These are phyloP conservation scores for Rhynchosporium agropyri DNA, from an alignment of 2,329 filamentous ascomycete genomes.

Conservation along the genomic window DNA sequence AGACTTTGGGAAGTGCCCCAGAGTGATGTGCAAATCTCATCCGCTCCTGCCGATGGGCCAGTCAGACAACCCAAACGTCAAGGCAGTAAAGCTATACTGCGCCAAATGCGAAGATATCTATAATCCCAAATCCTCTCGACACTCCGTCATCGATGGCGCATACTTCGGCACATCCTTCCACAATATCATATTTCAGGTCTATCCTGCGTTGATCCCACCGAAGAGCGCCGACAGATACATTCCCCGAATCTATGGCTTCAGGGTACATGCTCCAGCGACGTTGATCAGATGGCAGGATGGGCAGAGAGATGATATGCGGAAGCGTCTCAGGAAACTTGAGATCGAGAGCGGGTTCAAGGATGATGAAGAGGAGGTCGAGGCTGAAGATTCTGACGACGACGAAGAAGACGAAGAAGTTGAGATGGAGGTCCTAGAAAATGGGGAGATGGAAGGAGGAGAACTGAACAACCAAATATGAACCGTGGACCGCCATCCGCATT, in stretches of 20 bases:
- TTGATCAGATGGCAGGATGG: constrained; percentile 89
- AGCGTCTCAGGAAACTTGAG: constrained; percentile 68
- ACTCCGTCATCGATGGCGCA: constrained; percentile 92
- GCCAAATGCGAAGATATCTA: constrained; percentile 97
- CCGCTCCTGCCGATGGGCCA: constrained; percentile 94
- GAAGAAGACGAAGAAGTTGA: constrained; percentile 46
- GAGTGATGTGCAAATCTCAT: constrained; percentile 92
- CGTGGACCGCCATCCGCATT: not conserved
- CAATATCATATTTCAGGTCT: constrained; percentile 99
- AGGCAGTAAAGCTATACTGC: constrained; percentile 96
- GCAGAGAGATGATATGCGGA: constrained; percentile 80
- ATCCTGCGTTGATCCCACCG: constrained; percentile 82
- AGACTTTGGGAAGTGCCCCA: constrained; percentile 97
- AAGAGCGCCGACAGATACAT: constrained; percentile 88
- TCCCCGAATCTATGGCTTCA: constrained; percentile 92
- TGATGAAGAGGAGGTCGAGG: constrained; percentile 59
- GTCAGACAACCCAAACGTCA: constrained; percentile 83
- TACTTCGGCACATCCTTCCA: constrained; percentile 99
- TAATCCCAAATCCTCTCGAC: constrained; percentile 96
- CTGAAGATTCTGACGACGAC: constrained; percentile 60
- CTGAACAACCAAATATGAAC: constrained; percentile 27
- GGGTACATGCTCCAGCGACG: constrained; percentile 86
- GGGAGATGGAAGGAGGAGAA: constrained; percentile 29
- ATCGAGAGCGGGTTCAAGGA: constrained; percentile 82
- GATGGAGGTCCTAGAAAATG: constrained; percentile 37